Conservation (phyloP, 257 asterid genomes). For the Cruciata laevipes region DNA sequence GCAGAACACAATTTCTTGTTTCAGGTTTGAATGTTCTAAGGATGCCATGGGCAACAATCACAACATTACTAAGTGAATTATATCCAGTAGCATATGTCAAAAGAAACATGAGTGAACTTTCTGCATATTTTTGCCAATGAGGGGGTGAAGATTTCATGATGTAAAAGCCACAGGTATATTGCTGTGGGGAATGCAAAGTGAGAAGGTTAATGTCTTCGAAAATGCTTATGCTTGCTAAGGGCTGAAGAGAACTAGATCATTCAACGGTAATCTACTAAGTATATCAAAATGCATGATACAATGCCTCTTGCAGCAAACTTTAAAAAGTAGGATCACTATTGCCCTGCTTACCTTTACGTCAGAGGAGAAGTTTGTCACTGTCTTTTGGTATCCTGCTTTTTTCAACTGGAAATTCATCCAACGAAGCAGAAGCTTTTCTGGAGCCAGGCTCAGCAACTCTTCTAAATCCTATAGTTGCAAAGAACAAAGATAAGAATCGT, state of each 20-base stretch:
- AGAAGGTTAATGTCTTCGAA: background rate
- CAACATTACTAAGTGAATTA: background rate
- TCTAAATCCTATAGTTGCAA: constrained; percentile 65
- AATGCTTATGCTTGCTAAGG: background rate
- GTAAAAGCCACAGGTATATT: background rate
- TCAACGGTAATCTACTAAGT: background rate
- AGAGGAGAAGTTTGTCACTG: constrained; percentile 85
- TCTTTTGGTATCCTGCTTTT: constrained; percentile 70
- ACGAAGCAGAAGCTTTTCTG: constrained; percentile 85
- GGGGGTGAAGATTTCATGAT: background rate
- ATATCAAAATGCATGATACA: background rate
- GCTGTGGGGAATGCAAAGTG: too few species aligned
- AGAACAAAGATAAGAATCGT: background rate
- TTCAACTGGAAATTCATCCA: constrained; percentile 98
- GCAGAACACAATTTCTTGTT: constrained; percentile 14
- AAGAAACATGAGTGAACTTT: background rate
- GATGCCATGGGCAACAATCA: background rate
- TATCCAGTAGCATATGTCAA: background rate
- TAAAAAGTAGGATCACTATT: background rate
- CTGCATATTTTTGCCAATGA: background rate
- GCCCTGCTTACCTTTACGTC: constrained; percentile 73
- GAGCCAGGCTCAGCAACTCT: constrained; percentile 93
- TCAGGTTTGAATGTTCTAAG: constrained; percentile 3
- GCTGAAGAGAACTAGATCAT: constrained; percentile 2
- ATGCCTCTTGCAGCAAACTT: background rate